A percentile compares a stretch with the other conserved stretches of the same genome.
phyloP scores from a whole-genome alignment of 805 yeast genomes.

The Cyberlindnera amylophila region DNA sequence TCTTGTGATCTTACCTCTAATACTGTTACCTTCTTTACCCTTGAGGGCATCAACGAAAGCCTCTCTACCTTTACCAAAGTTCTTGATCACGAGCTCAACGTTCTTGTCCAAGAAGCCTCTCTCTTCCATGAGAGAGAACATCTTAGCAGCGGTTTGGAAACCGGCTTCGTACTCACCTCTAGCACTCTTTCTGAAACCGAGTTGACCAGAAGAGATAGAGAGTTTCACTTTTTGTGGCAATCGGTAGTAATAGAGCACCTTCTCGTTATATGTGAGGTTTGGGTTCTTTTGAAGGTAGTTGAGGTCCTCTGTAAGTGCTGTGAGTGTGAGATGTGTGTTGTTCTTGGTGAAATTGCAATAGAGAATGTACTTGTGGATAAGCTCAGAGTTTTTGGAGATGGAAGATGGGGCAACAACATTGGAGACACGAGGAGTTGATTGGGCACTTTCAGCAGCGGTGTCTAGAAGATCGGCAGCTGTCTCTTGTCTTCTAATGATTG shows the following conservation, averaged over 20 bases:
- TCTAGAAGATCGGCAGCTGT: constrained; percentile 1
- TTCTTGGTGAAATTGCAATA: constrained; percentile 77
- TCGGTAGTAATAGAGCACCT: constrained; percentile 72
- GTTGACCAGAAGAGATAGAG: constrained; percentile 73
- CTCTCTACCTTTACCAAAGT: constrained; percentile 85
- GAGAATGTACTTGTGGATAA: constrained; percentile 60
- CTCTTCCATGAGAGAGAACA: constrained; percentile 70
- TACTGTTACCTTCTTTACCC: constrained; percentile 80
- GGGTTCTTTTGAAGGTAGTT: constrained; percentile 56
- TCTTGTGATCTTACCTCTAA: constrained; percentile 65
- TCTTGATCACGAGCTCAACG: constrained; percentile 73
- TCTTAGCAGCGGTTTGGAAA: constrained; percentile 73
- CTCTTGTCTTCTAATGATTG: constrained; percentile 6
- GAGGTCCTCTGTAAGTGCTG: constrained; percentile 64
- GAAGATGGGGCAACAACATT: constrained; percentile 14
- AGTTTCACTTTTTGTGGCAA: constrained; percentile 73
- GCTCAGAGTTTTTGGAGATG: constrained; percentile 19
- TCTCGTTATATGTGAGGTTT: constrained; percentile 54
- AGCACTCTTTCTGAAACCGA: constrained; percentile 86
- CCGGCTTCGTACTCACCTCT: constrained; percentile 93
- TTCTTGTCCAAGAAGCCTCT: constrained; percentile 52
- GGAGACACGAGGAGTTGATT: constrained; percentile 4
- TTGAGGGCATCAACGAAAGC: constrained; percentile 80
- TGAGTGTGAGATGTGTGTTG: constrained; percentile 76
- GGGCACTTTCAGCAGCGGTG: background rate